phyloP scores from a whole-genome alignment of 2,329 filamentous ascomycete genomes.

The Trichoderma oligosporum region DNA sequence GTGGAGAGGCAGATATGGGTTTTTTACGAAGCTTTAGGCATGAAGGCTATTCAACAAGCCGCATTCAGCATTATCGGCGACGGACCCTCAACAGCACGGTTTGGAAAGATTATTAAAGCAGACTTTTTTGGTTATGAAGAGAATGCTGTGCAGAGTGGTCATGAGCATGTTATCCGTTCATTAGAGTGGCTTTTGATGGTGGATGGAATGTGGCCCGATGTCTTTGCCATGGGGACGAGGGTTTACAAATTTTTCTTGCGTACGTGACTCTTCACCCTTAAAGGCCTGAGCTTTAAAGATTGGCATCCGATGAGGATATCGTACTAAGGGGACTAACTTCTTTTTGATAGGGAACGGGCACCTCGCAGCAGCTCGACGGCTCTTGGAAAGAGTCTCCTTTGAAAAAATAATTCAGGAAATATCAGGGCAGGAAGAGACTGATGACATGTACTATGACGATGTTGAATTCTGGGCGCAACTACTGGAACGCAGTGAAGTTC shows the following conservation, averaged over 20 bases:
- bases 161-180: constrained; percentile 69
- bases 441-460: constrained; percentile 39
- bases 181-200: constrained; percentile 82
- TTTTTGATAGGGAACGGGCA: constrained; percentile 43
- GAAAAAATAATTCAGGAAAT: constrained; percentile 44
- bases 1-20: constrained; percentile 63
- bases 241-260: constrained; percentile 82
- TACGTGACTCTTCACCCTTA: constrained; percentile 49
- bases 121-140: constrained; percentile 67
- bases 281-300: background rate
- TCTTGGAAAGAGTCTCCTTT: constrained; percentile 51
- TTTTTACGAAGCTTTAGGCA: constrained; percentile 46
- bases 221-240: constrained; percentile 64
- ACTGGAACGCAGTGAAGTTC: constrained; percentile 36
- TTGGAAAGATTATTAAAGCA: constrained; percentile 61
- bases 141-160: constrained; percentile 53
- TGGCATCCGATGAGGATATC: background rate
- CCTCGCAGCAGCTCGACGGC: constrained; percentile 51
- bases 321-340: background rate
- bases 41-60: constrained; percentile 39
- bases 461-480: constrained; percentile 39
- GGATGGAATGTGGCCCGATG: constrained; percentile 66
- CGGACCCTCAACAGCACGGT: constrained; percentile 27
- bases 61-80: constrained; percentile 51
- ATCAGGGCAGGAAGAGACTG: constrained; percentile 36